Evolutionary conservation across 176 grass and related monocot species (phyloP).

Genomic region (Oryza meyeriana): DNA sequence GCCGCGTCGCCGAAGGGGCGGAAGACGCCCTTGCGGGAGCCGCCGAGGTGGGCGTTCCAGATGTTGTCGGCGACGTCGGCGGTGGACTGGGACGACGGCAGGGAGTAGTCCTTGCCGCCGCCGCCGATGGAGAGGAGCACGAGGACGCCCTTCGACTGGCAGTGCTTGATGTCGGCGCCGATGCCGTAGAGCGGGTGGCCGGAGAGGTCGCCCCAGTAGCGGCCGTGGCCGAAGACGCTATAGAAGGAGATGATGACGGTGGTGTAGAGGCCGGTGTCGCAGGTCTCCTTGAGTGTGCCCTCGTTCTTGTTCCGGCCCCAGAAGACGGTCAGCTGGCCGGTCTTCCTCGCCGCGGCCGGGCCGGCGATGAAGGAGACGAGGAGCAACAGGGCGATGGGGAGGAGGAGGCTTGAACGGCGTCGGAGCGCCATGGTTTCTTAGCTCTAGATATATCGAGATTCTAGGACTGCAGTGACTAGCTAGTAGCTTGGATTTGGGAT

Average conservation of each 20-base stretch:
- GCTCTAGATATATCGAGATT: no score
- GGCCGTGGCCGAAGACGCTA: conserved; percentile 6
- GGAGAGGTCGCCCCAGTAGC: conserved; percentile 19
- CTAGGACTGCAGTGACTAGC: no score
- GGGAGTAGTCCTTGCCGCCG: background rate
- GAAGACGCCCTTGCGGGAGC: background rate
- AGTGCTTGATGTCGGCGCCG: conserved; percentile 28
- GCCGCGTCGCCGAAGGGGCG: conserved; percentile 23
- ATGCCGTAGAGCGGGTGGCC: background rate
- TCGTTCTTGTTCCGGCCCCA: conserved; percentile 20
- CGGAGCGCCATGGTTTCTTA: background rate
- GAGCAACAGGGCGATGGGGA: background rate
- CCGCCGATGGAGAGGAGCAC: conserved; percentile 28
- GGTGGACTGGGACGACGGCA: background rate
- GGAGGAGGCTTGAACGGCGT: background rate
- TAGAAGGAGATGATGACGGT: background rate
- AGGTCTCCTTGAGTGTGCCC: conserved; percentile 8
- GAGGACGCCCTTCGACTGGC: background rate
- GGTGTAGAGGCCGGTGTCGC: conserved; percentile 4
- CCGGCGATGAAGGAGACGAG: background rate
- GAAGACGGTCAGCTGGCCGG: background rate
- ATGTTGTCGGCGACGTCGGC: conserved; percentile 20
- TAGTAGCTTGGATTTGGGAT: no score
- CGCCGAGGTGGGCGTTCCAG: conserved; percentile 8
- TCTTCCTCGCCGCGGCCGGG: background rate